A percentile compares a stretch with the other conserved stretches of the same genome.
Evolutionary conservation across 2,329 filamentous ascomycete species (phyloP).

Genomic region (Tolypocladium amazonense): DNA sequence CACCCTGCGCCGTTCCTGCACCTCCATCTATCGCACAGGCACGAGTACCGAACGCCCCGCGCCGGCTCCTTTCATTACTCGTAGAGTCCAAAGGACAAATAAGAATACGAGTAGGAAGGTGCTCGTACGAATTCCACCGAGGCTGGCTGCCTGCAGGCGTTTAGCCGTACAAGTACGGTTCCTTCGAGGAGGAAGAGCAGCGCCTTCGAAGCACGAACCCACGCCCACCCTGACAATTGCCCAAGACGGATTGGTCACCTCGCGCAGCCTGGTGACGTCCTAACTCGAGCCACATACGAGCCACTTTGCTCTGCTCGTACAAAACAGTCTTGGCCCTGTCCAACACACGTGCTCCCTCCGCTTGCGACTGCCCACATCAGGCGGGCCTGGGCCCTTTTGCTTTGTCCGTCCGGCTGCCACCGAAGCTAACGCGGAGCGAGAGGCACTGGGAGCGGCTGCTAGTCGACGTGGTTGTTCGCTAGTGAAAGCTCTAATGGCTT

Average conservation of each 20-base stretch:
- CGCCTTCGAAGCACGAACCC: not conserved
- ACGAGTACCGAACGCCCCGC: not conserved
- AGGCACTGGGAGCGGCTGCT: not conserved
- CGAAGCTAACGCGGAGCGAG: not conserved
- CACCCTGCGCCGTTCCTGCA: not conserved
- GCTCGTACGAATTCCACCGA: not conserved
- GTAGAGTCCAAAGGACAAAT: too few species aligned
- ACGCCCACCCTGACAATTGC: not conserved
- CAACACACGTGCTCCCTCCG: not conserved
- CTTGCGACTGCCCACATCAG: not conserved
- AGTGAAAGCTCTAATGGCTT: not conserved
- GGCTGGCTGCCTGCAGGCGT: not conserved
- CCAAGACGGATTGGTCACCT: not conserved
- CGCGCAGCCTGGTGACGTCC: not conserved
- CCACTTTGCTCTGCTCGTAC: not conserved
- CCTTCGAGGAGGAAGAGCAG: not conserved
- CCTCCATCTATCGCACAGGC: not conserved
- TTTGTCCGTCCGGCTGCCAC: not conserved
- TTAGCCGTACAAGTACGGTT: not conserved
- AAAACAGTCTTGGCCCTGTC: not conserved
- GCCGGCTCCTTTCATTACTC: not conserved
- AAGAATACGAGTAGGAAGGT: too few species aligned
- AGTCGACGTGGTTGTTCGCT: not conserved
- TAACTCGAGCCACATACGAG: not conserved
- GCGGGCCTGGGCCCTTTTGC: not conserved